Evolutionary conservation across 441 rosid genomes (phyloP), one percentile per base, ranked within the genome.

Genomic region (Daphne laureola): DNA sequence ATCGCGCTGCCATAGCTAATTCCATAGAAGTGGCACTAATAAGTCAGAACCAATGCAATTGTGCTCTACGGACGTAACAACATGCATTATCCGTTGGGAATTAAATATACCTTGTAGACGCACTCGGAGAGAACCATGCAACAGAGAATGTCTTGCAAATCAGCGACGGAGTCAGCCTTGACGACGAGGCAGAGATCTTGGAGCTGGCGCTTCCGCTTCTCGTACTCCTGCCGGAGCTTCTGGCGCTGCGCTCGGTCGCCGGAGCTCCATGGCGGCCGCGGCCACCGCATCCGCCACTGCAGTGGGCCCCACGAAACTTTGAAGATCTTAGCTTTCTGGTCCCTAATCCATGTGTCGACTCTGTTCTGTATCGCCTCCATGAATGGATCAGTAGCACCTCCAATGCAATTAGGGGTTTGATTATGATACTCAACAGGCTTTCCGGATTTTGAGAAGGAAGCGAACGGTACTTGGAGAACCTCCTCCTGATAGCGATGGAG

Each of bases 111-210:
- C 94, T 92, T 92, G 67, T 89, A 92, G 52, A 86, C 98, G 73
- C 96, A 92, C 74, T 89, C 96, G 12, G 97, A 80, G 46, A 89
- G 85, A 51, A 92, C 92, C 98, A 92, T 86, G 81, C 94, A 92
- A 58, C 98, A 89, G 68, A 92, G 89, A 26, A 92, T 76, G 57
- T 89, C 98, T 67, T 86, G 96, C 63, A 89, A 75, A 51, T 92
- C 98, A 14, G 91, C 67, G 47, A 88, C 67, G 3, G 98, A 89
- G 9, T 83, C 98, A 2, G 86, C 96, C 74, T 89, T 83, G 48
- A 84, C 73, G 36, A 90, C 87, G 61, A 41, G 70, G 54, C 92
- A 83, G 53, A 92, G 96, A 63, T 86, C 86, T 61, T 78, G 82
- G 58, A 91, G 84, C 72, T 86, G 96, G 62, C 65, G 74, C 63